Evolutionary conservation across 2,329 filamentous ascomycete genomes (phyloP).

Genomic region (Epichloe scottii): DNA sequence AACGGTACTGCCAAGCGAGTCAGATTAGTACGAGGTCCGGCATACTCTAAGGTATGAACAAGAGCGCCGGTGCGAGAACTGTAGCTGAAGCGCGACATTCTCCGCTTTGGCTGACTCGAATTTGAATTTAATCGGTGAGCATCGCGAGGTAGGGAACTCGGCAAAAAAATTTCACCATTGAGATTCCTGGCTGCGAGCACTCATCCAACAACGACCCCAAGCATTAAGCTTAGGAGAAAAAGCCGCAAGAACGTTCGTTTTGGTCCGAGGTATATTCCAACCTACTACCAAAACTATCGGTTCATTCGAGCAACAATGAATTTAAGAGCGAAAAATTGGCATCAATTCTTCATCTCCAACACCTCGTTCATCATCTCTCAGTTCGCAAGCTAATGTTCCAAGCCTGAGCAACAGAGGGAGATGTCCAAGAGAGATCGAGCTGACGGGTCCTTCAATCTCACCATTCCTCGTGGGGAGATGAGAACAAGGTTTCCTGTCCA

Average conservation of each 20-base stretch:
- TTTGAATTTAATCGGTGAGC: conserved; percentile 71
- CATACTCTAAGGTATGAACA: conserved; percentile 46
- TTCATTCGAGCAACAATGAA: conserved; percentile 45
- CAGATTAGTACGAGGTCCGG: conserved; percentile 72
- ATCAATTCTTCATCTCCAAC: conserved; percentile 60
- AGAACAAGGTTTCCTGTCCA: conserved; percentile 36
- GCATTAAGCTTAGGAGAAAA: conserved; percentile 27
- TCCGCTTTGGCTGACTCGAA: conserved; percentile 78
- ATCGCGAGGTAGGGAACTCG: conserved; percentile 2
- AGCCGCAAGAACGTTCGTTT: conserved; percentile 17
- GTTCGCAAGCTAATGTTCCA: conserved; percentile 32
- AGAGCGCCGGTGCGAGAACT: conserved; percentile 82
- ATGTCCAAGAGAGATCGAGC: conserved; percentile 63
- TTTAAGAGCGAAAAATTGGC: conserved; percentile 59
- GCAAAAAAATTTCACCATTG: neutral
- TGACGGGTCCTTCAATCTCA: conserved; percentile 37
- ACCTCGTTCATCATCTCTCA: conserved; percentile 55
- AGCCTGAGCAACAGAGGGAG: conserved; percentile 43
- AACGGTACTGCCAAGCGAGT: conserved; percentile 55
- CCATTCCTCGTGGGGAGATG: neutral
- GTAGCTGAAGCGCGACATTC: conserved; percentile 86
- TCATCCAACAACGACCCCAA: conserved; percentile 69
- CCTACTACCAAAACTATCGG: conserved; percentile 4
- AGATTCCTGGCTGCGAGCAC: conserved; percentile 15
- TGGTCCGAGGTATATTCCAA: conserved; percentile 16